Conservation (phyloP, 768 basidiomycete genomes). For the Psilocybe cubensis region DNA sequence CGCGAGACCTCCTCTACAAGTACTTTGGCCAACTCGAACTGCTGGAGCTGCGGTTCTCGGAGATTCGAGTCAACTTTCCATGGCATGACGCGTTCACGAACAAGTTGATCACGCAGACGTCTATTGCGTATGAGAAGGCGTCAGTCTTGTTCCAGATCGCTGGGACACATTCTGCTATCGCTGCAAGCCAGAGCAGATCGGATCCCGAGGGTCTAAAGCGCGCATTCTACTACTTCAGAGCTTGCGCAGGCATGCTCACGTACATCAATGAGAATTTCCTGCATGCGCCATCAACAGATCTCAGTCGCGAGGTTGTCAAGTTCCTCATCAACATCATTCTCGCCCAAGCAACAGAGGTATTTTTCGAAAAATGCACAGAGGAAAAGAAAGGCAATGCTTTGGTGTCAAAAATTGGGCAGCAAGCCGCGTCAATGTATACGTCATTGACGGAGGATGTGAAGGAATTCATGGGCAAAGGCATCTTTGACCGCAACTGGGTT, state of each 20-base stretch:
- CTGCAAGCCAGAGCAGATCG: conserved; percentile 79
- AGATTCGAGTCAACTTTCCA: conserved; percentile 93
- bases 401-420: conserved; percentile 82
- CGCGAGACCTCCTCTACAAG: conserved; percentile 94
- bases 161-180: conserved; percentile 90
- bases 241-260: conserved; percentile 93
- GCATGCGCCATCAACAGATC: conserved; percentile 95
- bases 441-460: conserved; percentile 90
- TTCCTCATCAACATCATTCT: conserved; percentile 87
- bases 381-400: conserved; percentile 87
- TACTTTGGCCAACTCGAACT: conserved; percentile 99
- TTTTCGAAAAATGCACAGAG: conserved; percentile 91
- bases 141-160: conserved; percentile 97
- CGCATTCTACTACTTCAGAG: conserved; percentile 89
- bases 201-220: conserved; percentile 93
- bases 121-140: conserved; percentile 97
- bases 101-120: conserved; percentile 93
- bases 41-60: conserved; percentile 94
- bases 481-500: conserved; percentile 95
- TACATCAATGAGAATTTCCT: conserved; percentile 99
- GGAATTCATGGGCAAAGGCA: conserved; percentile 95
- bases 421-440: conserved; percentile 81
- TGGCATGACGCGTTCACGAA: conserved; percentile 97
- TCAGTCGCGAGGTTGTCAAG: conserved; percentile 93
- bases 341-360: conserved; percentile 95